A percentile compares a stretch with the other conserved stretches of the same genome.
Evolutionary conservation across 2,329 filamentous ascomycete genomes (phyloP).

Genomic region (Diaporthe longicolla): DNA sequence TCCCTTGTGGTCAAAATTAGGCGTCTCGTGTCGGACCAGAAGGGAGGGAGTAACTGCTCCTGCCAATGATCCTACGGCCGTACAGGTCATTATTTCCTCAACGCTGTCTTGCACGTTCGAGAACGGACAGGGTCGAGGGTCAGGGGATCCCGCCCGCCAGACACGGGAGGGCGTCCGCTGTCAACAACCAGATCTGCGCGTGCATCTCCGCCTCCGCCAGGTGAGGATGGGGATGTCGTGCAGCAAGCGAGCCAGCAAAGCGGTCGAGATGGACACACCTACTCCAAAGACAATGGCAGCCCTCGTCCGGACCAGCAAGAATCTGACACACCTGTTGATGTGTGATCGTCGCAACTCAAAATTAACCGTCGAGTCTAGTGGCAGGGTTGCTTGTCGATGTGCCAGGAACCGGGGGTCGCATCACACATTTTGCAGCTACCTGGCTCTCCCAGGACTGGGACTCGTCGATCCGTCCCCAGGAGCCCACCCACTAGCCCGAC

Average conservation of each 20-base stretch:
- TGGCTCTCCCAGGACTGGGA: slow-evolving; percentile 13
- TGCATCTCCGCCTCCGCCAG: slow-evolving; percentile 18
- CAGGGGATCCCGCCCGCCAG: slow-evolving; percentile 15
- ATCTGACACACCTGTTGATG: slow-evolving; percentile 34
- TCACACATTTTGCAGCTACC: slow-evolving; percentile 34
- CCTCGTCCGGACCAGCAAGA: slow-evolving; percentile 32
- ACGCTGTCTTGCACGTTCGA: slow-evolving; percentile 23
- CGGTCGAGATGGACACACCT: slow-evolving; percentile 29
- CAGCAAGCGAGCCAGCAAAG: slow-evolving; percentile 27
- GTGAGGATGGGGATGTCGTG: slow-evolving; percentile 24
- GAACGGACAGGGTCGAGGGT: slow-evolving; percentile 17
- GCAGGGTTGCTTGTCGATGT: slow-evolving; percentile 39
- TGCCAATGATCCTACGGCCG: slow-evolving; percentile 11
- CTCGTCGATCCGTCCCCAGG: slow-evolving; percentile 36
- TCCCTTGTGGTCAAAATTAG: neutral
- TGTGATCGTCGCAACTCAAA: slow-evolving; percentile 41
- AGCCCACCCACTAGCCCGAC: slow-evolving; percentile 19
- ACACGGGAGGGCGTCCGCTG: slow-evolving; percentile 23
- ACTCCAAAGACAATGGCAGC: slow-evolving; percentile 6
- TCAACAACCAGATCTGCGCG: slow-evolving; percentile 20
- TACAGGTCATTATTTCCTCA: slow-evolving; percentile 10
- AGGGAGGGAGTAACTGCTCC: neutral
- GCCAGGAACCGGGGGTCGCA: slow-evolving; percentile 39
- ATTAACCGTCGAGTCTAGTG: slow-evolving; percentile 35
- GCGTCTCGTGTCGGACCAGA: slow-evolving; percentile 13